Conservation (phyloP, 345 rosid species). For the Syzygium grande region DNA sequence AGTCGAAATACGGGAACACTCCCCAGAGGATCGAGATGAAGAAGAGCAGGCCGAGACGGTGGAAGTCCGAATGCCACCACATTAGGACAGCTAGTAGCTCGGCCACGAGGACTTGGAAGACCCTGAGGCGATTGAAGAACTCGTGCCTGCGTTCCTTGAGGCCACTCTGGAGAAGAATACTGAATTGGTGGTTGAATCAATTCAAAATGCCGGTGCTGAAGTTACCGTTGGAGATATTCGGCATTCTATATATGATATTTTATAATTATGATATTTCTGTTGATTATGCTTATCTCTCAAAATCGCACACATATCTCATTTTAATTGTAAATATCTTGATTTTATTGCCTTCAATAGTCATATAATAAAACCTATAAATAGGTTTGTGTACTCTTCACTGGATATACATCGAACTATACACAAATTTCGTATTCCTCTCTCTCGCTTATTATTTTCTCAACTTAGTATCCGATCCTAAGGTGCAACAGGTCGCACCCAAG, state of each 20-base stretch:
- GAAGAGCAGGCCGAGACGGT: constrained; percentile 68
- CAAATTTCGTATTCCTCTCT: too few relatives aligned
- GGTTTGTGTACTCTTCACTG: neutral
- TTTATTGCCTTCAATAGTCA: neutral
- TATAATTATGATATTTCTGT: neutral
- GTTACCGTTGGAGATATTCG: neutral
- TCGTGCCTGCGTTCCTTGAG: constrained; percentile 79
- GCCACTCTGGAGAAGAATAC: constrained; percentile 69
- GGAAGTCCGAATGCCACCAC: constrained; percentile 91
- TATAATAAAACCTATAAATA: neutral
- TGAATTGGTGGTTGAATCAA: constrained; percentile 78
- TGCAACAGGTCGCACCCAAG: neutral
- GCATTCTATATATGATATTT: neutral
- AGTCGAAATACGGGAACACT: constrained; percentile 68
- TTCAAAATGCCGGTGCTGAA: constrained; percentile 2
- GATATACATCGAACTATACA: neutral
- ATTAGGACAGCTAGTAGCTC: constrained; percentile 52
- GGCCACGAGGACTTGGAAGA: constrained; percentile 70
- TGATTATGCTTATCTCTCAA: too few relatives aligned
- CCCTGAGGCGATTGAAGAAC: constrained; percentile 55
- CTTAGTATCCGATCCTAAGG: too few relatives aligned
- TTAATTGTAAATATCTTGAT: neutral
- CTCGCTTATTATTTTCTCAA: too few relatives aligned
- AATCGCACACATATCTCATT: neutral
- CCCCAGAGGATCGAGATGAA: constrained; percentile 88